Conservation (phyloP, 2,329 filamentous ascomycete species). For the Hyphodiscus sp. region DNA sequence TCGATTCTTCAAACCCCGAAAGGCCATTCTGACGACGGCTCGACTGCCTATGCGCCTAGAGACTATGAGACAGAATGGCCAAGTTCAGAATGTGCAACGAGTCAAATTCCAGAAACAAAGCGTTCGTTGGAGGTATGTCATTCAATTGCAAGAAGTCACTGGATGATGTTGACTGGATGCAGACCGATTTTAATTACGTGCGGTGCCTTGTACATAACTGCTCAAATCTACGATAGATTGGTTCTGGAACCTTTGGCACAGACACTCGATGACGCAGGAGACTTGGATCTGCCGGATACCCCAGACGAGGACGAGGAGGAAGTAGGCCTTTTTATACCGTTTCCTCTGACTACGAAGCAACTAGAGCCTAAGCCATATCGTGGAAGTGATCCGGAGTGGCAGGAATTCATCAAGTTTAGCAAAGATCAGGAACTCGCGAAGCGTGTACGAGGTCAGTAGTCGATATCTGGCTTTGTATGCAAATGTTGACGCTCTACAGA, state of each 20-base stretch:
- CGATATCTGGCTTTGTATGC: not conserved
- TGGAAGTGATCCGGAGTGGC: conserved; percentile 57
- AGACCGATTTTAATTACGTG: conserved; percentile 26
- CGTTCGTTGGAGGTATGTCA: conserved; percentile 13
- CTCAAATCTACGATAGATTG: conserved; percentile 38
- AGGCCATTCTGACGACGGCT: conserved; percentile 17
- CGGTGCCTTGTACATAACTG: conserved; percentile 33
- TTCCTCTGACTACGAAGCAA: conserved; percentile 50
- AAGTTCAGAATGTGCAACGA: conserved; percentile 17
- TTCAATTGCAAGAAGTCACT: not conserved
- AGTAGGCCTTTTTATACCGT: conserved; percentile 51
- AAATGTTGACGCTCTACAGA: conserved; percentile 31
- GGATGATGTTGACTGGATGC: not conserved
- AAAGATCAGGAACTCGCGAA: conserved; percentile 43
- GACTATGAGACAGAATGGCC: conserved; percentile 15
- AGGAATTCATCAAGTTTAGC: conserved; percentile 51
- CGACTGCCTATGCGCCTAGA: conserved; percentile 23
- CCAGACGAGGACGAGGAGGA: conserved; percentile 36
- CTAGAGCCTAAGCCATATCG: conserved; percentile 45
- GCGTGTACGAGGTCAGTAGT: conserved; percentile 13
- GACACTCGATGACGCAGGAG: conserved; percentile 15
- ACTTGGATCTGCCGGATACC: conserved; percentile 31
- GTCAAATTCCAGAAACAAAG: conserved; percentile 21
- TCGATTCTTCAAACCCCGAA: conserved; percentile 16
- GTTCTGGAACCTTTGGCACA: conserved; percentile 40